Evolutionary conservation across 441 rosid genomes (phyloP), one percentile per base, ranked within the genome.

Genomic region (Populus tomentosa): DNA sequence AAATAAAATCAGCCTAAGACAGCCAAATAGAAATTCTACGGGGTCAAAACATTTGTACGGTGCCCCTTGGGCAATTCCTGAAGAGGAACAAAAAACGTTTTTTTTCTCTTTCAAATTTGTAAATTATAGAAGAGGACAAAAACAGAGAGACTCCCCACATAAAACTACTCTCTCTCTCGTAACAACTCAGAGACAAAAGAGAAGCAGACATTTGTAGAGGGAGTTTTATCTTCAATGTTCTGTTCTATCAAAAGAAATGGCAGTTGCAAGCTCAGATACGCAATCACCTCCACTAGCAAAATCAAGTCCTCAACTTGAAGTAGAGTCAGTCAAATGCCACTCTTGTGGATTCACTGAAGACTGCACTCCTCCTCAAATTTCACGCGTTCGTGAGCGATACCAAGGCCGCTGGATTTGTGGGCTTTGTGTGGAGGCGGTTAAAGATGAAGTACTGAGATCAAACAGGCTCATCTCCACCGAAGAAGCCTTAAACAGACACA

Each of bases 371-470:
- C 84, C 72, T 4, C 87, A 88, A 79, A 84, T 88, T 63, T 85
- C 82, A 0, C 64, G 77, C 3, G 87, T 89, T 13, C 76, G 87
- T 3, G 88, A 83, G 67, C 78, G 82, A 30, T 80, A 75, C 67
- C 78, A 80, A 10, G 92, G 92, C 20, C 83, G 81, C 0, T 89
- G 92, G 92, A 81, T 89, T 3, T 89, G 91, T 42, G 92, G 89
- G 18, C 86, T 89, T 36, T 89, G 91, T 14, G 78, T 81, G 21
- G 92, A 86, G 73, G 92, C 91, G 0, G 88, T 89, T 28, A 83
- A 85, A 61, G 89, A 89, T 64, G 89, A 89, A 78, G 79, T 76
- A 0, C 4, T 77, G 2, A 70, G 89, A 70, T 84, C 88, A 6
- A 79, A 78, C 8, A 73, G 76, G 63, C 76, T 53, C 11, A 86